Evolutionary conservation across 805 yeast species (phyloP).

Genomic region (Metschnikowia dekortorum): DNA sequence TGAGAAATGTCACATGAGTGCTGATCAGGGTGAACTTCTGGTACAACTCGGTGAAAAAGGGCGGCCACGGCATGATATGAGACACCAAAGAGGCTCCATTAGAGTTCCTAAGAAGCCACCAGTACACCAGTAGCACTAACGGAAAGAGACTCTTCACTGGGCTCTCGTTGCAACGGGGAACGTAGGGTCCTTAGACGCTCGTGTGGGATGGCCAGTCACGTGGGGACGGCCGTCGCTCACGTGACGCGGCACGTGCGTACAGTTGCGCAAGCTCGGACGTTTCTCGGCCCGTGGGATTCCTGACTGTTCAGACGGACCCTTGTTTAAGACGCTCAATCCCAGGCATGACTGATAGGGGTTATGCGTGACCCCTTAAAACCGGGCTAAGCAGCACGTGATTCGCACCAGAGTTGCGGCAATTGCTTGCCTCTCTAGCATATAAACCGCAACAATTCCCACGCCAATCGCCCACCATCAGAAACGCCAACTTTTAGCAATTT

Average conservation of each 20-base stretch:
- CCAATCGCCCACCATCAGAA: background rate
- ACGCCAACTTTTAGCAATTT: background rate
- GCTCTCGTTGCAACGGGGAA: too few relatives aligned
- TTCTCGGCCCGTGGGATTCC: too few relatives aligned
- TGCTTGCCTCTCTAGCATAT: background rate
- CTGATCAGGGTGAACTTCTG: constrained; percentile 14
- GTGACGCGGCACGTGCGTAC: too few relatives aligned
- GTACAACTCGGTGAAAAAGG: constrained; percentile 7
- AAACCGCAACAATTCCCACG: background rate
- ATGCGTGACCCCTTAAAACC: background rate
- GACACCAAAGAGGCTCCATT: too few relatives aligned
- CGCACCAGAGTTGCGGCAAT: constrained; percentile 3
- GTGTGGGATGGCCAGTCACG: too few relatives aligned
- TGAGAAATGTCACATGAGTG: constrained; percentile 38
- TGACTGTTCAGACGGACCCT: too few relatives aligned
- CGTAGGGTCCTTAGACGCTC: too few relatives aligned
- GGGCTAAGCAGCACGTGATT: background rate
- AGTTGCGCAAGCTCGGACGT: too few relatives aligned
- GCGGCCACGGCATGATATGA: constrained; percentile 8
- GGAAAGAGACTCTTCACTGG: too few relatives aligned
- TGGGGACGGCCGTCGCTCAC: too few relatives aligned
- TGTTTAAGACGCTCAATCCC: background rate
- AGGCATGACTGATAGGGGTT: background rate
- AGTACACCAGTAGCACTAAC: background rate
- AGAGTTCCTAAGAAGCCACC: too few relatives aligned